phyloP scores from a whole-genome alignment of 2,329 filamentous ascomycete species.

The Ceratocystis harringtonii region DNA sequence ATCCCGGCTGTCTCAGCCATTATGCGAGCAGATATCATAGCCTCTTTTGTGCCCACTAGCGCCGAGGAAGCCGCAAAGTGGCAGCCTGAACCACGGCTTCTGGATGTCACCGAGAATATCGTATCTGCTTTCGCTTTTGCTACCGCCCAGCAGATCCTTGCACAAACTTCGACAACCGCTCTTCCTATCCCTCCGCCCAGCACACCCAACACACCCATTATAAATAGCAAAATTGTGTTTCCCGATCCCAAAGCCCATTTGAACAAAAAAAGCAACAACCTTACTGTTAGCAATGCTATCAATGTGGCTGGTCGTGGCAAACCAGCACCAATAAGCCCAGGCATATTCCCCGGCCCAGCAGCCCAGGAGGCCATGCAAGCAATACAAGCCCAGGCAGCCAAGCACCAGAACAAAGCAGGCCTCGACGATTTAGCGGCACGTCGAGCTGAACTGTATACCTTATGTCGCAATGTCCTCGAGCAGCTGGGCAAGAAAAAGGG shows the following conservation, averaged over 20 bases:
- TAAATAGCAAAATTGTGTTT: conserved; percentile 24
- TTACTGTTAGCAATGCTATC: conserved; percentile 39
- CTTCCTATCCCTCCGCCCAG: conserved; percentile 44
- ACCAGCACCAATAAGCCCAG: conserved; percentile 32
- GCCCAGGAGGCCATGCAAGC: conserved; percentile 26
- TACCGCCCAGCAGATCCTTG: conserved; percentile 59
- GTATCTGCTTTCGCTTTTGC: conserved; percentile 67
- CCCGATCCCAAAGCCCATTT: conserved; percentile 49
- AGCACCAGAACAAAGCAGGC: conserved; percentile 44
- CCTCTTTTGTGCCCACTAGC: conserved; percentile 37
- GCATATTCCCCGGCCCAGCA: conserved; percentile 36
- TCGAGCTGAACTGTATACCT: conserved; percentile 64
- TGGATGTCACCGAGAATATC: conserved; percentile 53
- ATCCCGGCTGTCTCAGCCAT: conserved; percentile 66
- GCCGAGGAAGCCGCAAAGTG: conserved; percentile 21
- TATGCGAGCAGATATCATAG: conserved; percentile 61
- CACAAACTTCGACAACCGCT: conserved; percentile 55
- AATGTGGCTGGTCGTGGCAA: conserved; percentile 32
- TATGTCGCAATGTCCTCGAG: conserved; percentile 68
- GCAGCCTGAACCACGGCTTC: conserved; percentile 24
- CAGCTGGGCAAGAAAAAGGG: conserved; percentile 53
- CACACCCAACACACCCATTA: conserved; percentile 14
- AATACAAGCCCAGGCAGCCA: conserved; percentile 26
- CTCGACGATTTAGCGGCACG: conserved; percentile 69
- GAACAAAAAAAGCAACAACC: not conserved